These are phyloP conservation scores for Eucalyptus cloeziana DNA, from an alignment of 345 rosid genomes.

Conservation along the genomic window DNA sequence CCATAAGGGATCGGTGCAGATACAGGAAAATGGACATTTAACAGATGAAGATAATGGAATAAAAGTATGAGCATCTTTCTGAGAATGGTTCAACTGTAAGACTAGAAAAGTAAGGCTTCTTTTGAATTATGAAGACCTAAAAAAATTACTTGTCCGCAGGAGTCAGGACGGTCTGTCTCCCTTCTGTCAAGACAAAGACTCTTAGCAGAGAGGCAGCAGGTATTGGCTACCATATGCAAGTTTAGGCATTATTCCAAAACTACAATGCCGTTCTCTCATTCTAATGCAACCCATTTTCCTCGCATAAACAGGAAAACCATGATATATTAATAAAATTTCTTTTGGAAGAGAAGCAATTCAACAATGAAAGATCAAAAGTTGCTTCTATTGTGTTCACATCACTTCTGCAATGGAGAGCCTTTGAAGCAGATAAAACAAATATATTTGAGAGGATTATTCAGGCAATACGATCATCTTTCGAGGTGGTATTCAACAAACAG, in stretches of 20 bases:
- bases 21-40: constrained; percentile 24
- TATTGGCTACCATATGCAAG: not conserved
- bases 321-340: constrained; percentile 79
- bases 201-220: constrained; percentile 97
- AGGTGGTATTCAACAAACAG: constrained; percentile 22
- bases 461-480: constrained; percentile 77
- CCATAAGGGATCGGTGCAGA: constrained; percentile 11
- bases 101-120: not conserved
- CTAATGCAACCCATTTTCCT: not conserved
- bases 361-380: constrained; percentile 78
- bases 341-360: constrained; percentile 80
- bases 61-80: constrained; percentile 14
- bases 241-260: not conserved
- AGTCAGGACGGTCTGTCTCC: not conserved
- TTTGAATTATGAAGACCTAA: not conserved
- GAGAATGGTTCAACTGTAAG: not conserved
- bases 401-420: constrained; percentile 97
- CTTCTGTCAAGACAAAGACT: constrained; percentile 33
- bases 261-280: not conserved
- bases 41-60: constrained; percentile 15
- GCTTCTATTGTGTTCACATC: constrained; percentile 88
- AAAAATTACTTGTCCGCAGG: not conserved
- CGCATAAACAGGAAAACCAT: constrained; percentile 62
- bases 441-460: constrained; percentile 95
- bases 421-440: constrained; percentile 88